Evolutionary conservation across 2,329 filamentous ascomycete species (phyloP).

Genomic region (Colletotrichum abscissum): DNA sequence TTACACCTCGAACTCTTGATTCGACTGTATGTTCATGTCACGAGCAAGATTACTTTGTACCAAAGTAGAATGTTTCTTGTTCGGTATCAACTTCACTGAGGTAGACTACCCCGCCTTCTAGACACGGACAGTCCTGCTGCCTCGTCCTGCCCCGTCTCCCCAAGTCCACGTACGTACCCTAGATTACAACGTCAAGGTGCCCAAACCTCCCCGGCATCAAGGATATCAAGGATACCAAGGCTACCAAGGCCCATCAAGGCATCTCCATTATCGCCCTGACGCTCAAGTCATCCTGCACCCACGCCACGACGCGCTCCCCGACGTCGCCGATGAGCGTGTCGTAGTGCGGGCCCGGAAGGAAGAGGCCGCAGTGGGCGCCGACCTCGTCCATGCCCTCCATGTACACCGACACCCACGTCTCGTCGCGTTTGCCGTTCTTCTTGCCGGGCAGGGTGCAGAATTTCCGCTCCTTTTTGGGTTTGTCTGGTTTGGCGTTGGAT

Average conservation of each 20-base stretch:
- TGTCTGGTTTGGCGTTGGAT: slow-evolving; percentile 36
- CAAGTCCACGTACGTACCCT: neutral
- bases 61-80: no score
- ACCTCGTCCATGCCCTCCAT: slow-evolving; percentile 90
- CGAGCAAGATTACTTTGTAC: no score
- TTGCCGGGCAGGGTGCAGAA: slow-evolving; percentile 80
- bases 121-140: neutral
- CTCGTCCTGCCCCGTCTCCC: neutral
- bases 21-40: no score
- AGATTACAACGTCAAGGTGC: neutral
- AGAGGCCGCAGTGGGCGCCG: slow-evolving; percentile 85
- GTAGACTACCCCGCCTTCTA: neutral
- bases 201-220: no score
- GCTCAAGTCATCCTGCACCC: slow-evolving; percentile 73
- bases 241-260: slow-evolving; percentile 1
- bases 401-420: slow-evolving; percentile 80
- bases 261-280: slow-evolving; percentile 52
- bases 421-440: slow-evolving; percentile 67
- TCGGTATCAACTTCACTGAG: no score
- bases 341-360: slow-evolving; percentile 79
- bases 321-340: slow-evolving; percentile 82
- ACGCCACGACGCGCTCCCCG: slow-evolving; percentile 72
- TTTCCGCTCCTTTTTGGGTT: slow-evolving; percentile 70
- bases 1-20: no score
- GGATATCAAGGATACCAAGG: no score